A percentile compares a stretch with the other conserved stretches of the same genome.
Evolutionary conservation across 1,284 basidiomycete genomes (phyloP).

Genomic region (Puccinia brachypodii): DNA sequence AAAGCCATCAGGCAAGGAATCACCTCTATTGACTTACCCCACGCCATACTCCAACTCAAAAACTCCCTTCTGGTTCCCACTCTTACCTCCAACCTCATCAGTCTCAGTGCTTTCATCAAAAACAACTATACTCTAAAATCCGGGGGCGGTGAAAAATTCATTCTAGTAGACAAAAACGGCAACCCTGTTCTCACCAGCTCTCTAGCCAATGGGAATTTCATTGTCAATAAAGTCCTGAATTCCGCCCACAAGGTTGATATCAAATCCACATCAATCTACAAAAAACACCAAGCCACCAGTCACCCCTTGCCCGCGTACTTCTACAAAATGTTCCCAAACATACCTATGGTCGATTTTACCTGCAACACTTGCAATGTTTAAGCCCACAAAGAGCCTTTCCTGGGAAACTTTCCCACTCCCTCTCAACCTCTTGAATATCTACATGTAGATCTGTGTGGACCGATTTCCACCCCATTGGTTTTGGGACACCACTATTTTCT

Average conservation of each 20-base stretch:
- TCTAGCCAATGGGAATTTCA: background rate
- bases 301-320: background rate
- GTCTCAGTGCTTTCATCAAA: conserved; percentile 1
- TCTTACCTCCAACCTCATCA: background rate
- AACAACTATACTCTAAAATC: background rate
- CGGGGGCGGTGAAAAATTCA: background rate
- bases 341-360: background rate
- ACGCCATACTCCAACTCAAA: background rate
- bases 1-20: background rate
- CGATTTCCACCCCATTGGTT: background rate
- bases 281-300: background rate
- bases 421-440: background rate
- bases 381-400: background rate
- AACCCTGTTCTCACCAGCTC: background rate
- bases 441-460: conserved; percentile 10
- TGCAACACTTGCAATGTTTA: background rate
- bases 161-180: background rate
- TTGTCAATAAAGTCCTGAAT: background rate
- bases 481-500: background rate
- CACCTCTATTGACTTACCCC: background rate
- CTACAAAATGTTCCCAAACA: conserved; percentile 10
- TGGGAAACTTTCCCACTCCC: conserved; percentile 4
- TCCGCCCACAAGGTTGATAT: background rate
- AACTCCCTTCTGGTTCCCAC: background rate
- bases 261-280: background rate